Percentiles rank a stretch among this genome's conserved stretches.
These are phyloP conservation scores for Saccharomycodes ludwigii DNA, from an alignment of 805 yeast species.

Conservation along the genomic window DNA sequence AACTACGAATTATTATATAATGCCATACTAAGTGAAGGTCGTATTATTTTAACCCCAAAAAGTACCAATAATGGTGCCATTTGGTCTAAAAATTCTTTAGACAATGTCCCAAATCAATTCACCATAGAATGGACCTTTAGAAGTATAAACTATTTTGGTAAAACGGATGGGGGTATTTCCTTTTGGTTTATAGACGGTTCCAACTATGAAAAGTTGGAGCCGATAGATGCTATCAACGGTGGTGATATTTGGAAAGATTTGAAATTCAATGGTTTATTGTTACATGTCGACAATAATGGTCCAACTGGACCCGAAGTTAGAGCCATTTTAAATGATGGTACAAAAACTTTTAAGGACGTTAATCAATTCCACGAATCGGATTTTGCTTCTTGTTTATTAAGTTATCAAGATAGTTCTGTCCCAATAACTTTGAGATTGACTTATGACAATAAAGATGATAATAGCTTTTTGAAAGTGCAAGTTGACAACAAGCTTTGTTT, in stretches of 20 bases:
- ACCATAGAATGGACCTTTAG: slow-evolving; percentile 54
- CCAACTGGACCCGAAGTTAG: slow-evolving; percentile 38
- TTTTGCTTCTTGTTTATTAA: slow-evolving; percentile 44
- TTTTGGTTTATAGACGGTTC: slow-evolving; percentile 38
- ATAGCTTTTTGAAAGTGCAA: slow-evolving; percentile 46
- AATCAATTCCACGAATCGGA: slow-evolving; percentile 22
- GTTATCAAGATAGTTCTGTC: slow-evolving; percentile 54
- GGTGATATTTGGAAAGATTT: slow-evolving; percentile 5
- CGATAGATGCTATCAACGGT: slow-evolving; percentile 4
- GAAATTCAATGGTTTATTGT: slow-evolving; percentile 49
- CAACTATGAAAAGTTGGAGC: slow-evolving; percentile 11
- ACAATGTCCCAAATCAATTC: slow-evolving; percentile 29
- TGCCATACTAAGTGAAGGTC: slow-evolving; percentile 36
- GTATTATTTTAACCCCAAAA: slow-evolving; percentile 39
- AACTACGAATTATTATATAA: slow-evolving; percentile 31
- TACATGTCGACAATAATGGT: slow-evolving; percentile 42
- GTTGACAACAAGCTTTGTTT: slow-evolving; percentile 61
- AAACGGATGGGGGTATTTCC: slow-evolving; percentile 43
- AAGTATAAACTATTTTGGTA: slow-evolving; percentile 40
- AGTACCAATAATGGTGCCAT: slow-evolving; percentile 30
- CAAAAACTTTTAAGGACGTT: slow-evolving; percentile 19
- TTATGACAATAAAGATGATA: slow-evolving; percentile 29
- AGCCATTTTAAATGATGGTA: slow-evolving; percentile 50
- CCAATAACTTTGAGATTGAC: slow-evolving; percentile 60
- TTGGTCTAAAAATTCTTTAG: slow-evolving; percentile 27